phyloP scores from a whole-genome alignment of 257 asterid species.

The Nicotiana knightiana region DNA sequence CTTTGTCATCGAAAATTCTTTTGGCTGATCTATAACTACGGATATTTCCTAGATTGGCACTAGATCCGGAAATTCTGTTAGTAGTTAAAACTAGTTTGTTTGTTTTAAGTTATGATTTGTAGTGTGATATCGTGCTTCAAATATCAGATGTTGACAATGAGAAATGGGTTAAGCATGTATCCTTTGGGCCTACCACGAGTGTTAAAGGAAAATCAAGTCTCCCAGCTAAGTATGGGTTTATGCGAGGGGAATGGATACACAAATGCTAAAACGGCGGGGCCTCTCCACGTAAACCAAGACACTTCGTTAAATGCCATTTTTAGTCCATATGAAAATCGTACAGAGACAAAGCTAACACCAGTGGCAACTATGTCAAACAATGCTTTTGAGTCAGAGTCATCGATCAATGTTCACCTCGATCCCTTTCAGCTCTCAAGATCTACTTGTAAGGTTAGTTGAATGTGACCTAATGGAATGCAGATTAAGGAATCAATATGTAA shows the following conservation, averaged over 20 bases:
- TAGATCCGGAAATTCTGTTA: no score
- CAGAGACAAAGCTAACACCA: constrained; percentile 16
- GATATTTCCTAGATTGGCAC: neutral
- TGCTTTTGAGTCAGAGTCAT: constrained; percentile 26
- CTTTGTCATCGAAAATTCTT: neutral
- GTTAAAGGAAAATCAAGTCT: constrained; percentile 24
- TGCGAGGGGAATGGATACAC: constrained; percentile 25
- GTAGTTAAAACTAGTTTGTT: no score
- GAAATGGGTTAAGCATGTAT: constrained; percentile 59
- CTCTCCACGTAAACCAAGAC: constrained; percentile 23
- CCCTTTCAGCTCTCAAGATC: constrained; percentile 29
- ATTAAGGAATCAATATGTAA: neutral
- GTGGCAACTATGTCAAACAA: constrained; percentile 24
- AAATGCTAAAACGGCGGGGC: constrained; percentile 18
- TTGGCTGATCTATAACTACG: neutral
- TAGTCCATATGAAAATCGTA: constrained; percentile 10
- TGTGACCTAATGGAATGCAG: neutral
- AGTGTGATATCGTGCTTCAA: neutral
- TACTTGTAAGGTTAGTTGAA: constrained; percentile 24
- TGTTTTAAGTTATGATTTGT: no score
- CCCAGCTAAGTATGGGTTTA: constrained; percentile 27
- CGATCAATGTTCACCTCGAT: constrained; percentile 23
- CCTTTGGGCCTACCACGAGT: constrained; percentile 51
- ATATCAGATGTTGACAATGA: constrained; percentile 60
- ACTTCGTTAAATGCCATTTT: constrained; percentile 18